These are phyloP conservation scores for Wickerhamiella occidentalis DNA, from an alignment of 805 yeast species.

Conservation along the genomic window DNA sequence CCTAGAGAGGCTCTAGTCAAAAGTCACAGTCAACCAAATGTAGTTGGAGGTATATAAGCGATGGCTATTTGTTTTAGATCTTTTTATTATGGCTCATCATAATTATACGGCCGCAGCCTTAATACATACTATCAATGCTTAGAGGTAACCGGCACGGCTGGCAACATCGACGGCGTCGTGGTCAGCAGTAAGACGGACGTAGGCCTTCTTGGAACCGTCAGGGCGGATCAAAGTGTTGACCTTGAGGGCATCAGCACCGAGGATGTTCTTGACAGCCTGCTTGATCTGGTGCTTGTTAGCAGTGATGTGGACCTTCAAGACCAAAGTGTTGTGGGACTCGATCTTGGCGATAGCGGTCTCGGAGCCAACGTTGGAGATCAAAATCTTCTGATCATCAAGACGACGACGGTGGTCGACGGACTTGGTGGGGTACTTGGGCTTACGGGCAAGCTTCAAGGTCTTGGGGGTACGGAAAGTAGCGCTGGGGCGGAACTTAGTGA, in stretches of 20 bases:
- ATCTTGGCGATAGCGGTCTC: constrained; percentile 99
- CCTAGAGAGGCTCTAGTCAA: no score
- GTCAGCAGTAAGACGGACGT: constrained; percentile 97
- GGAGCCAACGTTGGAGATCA: constrained; percentile 89
- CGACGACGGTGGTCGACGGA: constrained; percentile 96
- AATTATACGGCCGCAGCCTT: constrained; percentile 3
- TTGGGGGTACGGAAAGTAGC: constrained; percentile 96
- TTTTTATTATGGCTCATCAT: neutral
- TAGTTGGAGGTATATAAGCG: no score
- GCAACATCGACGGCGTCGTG: constrained; percentile 99
- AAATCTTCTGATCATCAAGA: constrained; percentile 88
- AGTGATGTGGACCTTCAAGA: constrained; percentile 93
- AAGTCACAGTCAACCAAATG: no score
- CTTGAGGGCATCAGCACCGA: constrained; percentile 86
- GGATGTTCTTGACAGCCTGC: constrained; percentile 94
- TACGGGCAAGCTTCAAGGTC: constrained; percentile 86
- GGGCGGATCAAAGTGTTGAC: constrained; percentile 97
- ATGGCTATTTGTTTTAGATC: neutral
- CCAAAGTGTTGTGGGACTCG: constrained; percentile 98
- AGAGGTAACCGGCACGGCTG: constrained; percentile 98
- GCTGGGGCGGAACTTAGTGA: constrained; percentile 84
- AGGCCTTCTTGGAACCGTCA: constrained; percentile 99
- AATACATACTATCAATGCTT: constrained; percentile 26
- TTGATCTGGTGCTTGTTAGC: constrained; percentile 98
- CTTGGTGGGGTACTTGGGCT: constrained; percentile 91